Evolutionary conservation across 305 asterid genomes (phyloP), one percentile per base, ranked within the genome.

Genomic region (Solanum chacoense): DNA sequence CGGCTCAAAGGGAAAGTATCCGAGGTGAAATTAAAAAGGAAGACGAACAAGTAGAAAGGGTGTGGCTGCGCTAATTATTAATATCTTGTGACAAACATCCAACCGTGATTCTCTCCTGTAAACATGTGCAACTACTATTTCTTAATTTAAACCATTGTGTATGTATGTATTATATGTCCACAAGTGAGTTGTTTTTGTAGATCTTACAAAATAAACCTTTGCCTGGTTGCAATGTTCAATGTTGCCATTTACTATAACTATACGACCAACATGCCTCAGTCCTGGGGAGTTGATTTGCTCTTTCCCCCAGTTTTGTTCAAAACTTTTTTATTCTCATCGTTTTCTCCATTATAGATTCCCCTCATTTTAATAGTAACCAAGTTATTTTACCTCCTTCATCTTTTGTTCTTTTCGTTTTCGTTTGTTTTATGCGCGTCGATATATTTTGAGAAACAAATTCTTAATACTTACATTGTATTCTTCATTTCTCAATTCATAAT

Each of bases 31-130:
- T 59, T 20, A n/a, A 65, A n/a, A 24, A 24, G 74, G 32, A 6
- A 11, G 1, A 67, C 31, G 8, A 88, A 85, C 63, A 85, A 89
- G 31, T 65, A 65, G 89, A 50, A 74, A 89, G 88, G 87, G 84
- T n/a, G 14, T n/a, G 73, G 72, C 31, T 65, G 73, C 89, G 84
- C 89, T 87, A 84, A 75, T 78, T 42, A 37, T 78, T 67, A 78
- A 76, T 91, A 91, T 87, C 35, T 73, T 65, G 88, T 24, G 96
- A 93, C 98, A 95, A 94, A 95, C 93, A 93, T 94, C 88, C 94
- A 92, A 37, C 95, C 96, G 95, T 65, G 96, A 95, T 95, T 94
- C 94, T 92, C 96, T 95, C 94, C 90, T 45, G 24, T 88, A 91
- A 92, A 89, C 94, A 91, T 91, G 96, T 94, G 95, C 90, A 72